Conservation (phyloP, 306 rosid genomes). For the Quercus bicolor region DNA sequence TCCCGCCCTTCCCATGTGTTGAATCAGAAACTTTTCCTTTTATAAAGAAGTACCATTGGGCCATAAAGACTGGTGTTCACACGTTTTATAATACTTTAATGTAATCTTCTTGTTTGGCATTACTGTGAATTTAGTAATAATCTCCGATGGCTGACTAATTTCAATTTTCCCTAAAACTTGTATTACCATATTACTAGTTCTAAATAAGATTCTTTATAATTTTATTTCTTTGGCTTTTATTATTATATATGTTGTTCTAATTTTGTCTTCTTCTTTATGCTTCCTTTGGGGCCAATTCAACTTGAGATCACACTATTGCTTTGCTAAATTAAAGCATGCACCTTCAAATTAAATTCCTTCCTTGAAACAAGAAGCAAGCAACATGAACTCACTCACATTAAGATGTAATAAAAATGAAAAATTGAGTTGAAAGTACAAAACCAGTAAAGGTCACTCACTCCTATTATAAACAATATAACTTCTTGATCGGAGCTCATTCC, state of each 20-base stretch:
- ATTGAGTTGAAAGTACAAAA: neutral
- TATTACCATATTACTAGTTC: neutral
- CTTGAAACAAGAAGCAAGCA: slow-evolving; percentile 2
- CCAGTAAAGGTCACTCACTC: slow-evolving; percentile 12
- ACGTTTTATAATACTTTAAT: neutral
- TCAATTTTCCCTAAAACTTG: neutral
- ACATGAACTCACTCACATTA: slow-evolving; percentile 13
- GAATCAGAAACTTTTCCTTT: neutral
- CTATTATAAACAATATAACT: neutral
- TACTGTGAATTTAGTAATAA: neutral
- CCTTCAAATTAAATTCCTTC: neutral
- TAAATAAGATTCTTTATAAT: neutral
- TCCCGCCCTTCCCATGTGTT: neutral
- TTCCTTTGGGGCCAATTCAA: neutral
- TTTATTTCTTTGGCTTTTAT: neutral
- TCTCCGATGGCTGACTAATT: too few species aligned
- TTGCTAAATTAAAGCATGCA: neutral
- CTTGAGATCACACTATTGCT: neutral
- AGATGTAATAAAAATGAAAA: neutral
- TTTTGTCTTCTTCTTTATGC: neutral
- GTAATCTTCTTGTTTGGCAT: neutral
- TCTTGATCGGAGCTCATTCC: slow-evolving; percentile 19
- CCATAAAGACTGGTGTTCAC: neutral
- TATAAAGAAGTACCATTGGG: neutral
- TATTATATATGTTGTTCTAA: neutral